phyloP scores from a whole-genome alignment of 148 eudicot species.

The Camellia lanceoleosa region DNA sequence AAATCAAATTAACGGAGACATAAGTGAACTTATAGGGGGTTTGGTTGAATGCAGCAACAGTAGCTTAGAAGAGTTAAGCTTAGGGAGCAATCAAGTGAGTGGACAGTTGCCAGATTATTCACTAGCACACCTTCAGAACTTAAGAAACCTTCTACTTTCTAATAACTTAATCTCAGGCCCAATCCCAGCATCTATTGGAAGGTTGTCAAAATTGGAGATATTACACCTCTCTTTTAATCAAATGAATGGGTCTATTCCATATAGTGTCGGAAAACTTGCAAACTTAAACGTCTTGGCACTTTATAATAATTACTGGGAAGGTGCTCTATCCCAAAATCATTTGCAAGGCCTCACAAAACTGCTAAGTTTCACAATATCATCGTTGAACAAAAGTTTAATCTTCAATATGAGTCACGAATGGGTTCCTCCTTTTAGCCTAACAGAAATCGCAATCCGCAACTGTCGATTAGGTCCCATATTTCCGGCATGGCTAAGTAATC shows the following conservation, averaged over 20 bases:
- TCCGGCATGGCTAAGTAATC: conserved; percentile 26
- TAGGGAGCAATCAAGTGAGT: not conserved
- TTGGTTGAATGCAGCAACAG: conserved; percentile 1
- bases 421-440: conserved; percentile 12
- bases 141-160: conserved; percentile 1
- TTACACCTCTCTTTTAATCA: conserved; percentile 11
- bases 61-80: conserved; percentile 3
- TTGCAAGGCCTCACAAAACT: conserved; percentile 7
- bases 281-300: not conserved
- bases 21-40: not conserved
- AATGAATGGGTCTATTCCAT: conserved; percentile 19
- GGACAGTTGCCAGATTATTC: conserved; percentile 5
- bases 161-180: conserved; percentile 10
- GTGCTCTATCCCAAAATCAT: not conserved
- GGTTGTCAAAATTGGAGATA: not conserved
- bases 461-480: conserved; percentile 7
- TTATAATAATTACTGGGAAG: conserved; percentile 6
- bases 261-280: conserved; percentile 5
- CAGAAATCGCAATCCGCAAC: not conserved
- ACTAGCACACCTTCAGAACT: conserved; percentile 9
- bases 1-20: not conserved
- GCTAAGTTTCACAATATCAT: conserved; percentile 4
- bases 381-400: not conserved
- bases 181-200: conserved; percentile 2
- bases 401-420: conserved; percentile 7